Evolutionary conservation across 2,329 filamentous ascomycete genomes (phyloP).

Genomic region (Diaporthe vexans): DNA sequence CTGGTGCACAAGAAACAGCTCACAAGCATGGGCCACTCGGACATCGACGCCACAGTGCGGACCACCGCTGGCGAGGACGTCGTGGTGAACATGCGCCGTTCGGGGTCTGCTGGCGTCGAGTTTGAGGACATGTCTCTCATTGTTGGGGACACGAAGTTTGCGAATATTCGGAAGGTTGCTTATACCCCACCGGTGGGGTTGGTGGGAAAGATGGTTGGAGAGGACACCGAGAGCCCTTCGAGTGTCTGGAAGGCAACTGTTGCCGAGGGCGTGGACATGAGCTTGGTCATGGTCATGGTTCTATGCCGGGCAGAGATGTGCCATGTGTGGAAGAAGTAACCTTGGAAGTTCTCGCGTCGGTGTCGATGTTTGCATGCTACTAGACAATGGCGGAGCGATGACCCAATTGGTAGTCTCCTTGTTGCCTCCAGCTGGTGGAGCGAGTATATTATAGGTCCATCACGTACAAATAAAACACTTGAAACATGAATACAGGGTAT

Average conservation of each 20-base stretch:
- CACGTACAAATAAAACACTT: no score
- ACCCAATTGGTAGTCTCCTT: no score
- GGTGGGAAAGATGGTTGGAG: neutral
- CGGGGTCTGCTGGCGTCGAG: neutral
- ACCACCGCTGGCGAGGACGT: constrained; percentile 42
- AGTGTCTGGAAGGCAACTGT: neutral
- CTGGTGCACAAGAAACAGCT: constrained; percentile 39
- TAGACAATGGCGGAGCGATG: no score
- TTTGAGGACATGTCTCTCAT: constrained; percentile 1
- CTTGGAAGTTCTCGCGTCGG: no score
- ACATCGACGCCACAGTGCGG: constrained; percentile 40
- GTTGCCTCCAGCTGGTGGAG: no score
- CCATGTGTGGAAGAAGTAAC: constrained; percentile 18
- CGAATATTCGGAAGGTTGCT: neutral
- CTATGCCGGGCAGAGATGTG: constrained; percentile 7
- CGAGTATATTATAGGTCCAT: no score
- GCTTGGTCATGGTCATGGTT: constrained; percentile 12
- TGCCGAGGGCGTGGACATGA: constrained; percentile 1
- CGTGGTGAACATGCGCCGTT: constrained; percentile 4
- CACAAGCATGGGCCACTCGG: constrained; percentile 35
- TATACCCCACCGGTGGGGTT: neutral
- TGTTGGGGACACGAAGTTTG: neutral
- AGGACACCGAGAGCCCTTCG: neutral
- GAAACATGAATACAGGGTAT: no score
- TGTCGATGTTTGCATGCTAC: no score